Percentiles rank a stretch among this genome's conserved stretches.
These are phyloP conservation scores for Lepraria neglecta DNA, from an alignment of 495 filamentous ascomycete genomes.

Conservation along the genomic window DNA sequence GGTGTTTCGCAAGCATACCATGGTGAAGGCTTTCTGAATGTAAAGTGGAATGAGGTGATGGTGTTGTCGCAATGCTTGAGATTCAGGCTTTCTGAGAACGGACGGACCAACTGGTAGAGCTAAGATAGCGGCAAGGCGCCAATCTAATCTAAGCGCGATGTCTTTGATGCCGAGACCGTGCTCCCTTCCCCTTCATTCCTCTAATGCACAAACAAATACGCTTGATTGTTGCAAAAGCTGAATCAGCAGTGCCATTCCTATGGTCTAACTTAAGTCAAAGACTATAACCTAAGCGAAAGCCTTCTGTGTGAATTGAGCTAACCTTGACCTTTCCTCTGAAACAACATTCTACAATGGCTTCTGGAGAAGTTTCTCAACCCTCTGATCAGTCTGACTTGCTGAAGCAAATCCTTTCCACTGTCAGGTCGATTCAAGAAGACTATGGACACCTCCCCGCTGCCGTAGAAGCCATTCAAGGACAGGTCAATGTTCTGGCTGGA, in stretches of 20 bases:
- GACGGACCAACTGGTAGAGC: neutral
- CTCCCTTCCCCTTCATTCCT: too few species aligned
- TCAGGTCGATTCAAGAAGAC: constrained; percentile 44
- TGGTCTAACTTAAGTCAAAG: too few species aligned
- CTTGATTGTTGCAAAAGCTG: too few species aligned
- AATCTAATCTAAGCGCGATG: constrained; percentile 14
- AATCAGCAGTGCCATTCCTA: too few species aligned
- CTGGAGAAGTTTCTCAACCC: neutral
- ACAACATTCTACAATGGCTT: constrained; percentile 1
- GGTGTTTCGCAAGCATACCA: constrained; percentile 3
- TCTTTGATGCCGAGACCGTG: neutral
- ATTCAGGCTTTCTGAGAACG: neutral
- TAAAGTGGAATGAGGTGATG: neutral
- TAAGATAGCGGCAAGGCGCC: constrained; percentile 4
- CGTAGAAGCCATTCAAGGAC: constrained; percentile 60
- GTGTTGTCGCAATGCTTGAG: neutral
- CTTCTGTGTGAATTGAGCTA: too few species aligned
- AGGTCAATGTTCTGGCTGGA: constrained; percentile 54
- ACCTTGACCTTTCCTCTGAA: neutral
- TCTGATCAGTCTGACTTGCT: constrained; percentile 22
- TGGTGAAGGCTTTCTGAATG: neutral
- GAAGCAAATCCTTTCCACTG: constrained; percentile 31
- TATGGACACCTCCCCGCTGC: constrained; percentile 54
- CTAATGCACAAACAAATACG: too few species aligned
- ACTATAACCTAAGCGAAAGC: too few species aligned